Percentiles rank a stretch among this genome's conserved stretches.
These are phyloP conservation scores for Pythium sp. DNA, from an alignment of 352 stramenopile genomes.

Conservation along the genomic window DNA sequence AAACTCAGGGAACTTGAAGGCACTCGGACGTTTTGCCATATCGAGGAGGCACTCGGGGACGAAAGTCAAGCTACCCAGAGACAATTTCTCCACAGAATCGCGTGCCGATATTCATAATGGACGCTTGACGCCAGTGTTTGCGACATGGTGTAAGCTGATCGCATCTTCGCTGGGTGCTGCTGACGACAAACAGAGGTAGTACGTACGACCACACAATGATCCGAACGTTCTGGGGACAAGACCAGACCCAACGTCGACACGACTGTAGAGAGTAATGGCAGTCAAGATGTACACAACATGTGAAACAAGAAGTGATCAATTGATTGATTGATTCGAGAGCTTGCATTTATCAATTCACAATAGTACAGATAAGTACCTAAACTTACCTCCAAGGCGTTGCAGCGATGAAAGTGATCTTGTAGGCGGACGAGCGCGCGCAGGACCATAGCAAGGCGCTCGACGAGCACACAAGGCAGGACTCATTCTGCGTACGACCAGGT, in stretches of 20 bases:
- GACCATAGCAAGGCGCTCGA: neutral
- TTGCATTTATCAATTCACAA: neutral
- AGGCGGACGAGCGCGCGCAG: neutral
- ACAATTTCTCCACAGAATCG: neutral
- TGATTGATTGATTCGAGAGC: neutral
- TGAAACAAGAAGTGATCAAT: neutral
- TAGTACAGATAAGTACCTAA: no score
- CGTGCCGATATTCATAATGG: neutral
- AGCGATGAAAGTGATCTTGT: neutral
- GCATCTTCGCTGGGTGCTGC: neutral
- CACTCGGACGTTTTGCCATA: neutral
- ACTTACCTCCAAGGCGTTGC: neutral
- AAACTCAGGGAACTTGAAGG: neutral
- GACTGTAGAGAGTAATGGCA: neutral
- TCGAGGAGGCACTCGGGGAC: neutral
- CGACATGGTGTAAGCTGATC: neutral
- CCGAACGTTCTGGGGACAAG: neutral
- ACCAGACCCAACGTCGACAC: neutral
- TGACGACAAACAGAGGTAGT: neutral
- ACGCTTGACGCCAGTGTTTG: neutral
- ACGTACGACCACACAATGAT: neutral
- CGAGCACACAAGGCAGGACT: neutral
- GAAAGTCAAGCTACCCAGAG: constrained; percentile 13
- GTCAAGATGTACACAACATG: neutral
- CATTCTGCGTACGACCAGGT: neutral